Conservation (phyloP, 345 rosid species). For the Triadica sebifera region DNA sequence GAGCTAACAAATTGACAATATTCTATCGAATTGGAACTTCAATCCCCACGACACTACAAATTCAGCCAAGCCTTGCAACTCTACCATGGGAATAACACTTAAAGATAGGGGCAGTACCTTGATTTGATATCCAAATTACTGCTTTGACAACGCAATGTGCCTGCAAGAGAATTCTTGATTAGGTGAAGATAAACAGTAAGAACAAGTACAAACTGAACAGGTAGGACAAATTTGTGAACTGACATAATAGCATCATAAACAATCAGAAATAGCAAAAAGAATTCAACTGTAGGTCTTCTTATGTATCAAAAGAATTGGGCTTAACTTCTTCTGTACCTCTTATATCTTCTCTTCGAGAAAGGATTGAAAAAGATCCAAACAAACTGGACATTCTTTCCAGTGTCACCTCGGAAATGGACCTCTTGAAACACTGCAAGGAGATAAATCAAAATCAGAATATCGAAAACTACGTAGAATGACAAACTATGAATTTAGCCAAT, state of each 20-base stretch:
- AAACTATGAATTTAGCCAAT: too few relatives aligned
- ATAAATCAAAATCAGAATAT: conserved; percentile 23
- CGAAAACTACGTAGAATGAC: background rate
- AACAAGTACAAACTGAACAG: conserved; percentile 1
- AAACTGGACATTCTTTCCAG: conserved; percentile 70
- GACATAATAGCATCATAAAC: background rate
- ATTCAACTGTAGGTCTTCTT: background rate
- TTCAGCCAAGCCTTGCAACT: background rate
- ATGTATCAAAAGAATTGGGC: background rate
- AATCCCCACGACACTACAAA: background rate
- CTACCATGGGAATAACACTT: background rate
- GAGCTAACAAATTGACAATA: background rate
- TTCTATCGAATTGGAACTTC: background rate
- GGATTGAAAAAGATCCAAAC: conserved; percentile 64
- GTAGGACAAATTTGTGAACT: background rate
- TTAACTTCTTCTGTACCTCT: conserved; percentile 38
- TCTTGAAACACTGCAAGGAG: conserved; percentile 54
- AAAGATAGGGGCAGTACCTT: conserved; percentile 39
- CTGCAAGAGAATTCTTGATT: conserved; percentile 38
- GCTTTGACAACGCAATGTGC: conserved; percentile 46
- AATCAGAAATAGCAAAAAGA: background rate
- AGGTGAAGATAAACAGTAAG: conserved; percentile 16
- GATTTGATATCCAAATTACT: conserved; percentile 57
- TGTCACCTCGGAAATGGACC: conserved; percentile 73
- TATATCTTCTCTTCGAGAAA: conserved; percentile 51